A percentile compares a stretch with the other conserved stretches of the same genome.
Conservation (phyloP, 2,329 filamentous ascomycete species). For the Davidsoniella neocaledoniae region DNA sequence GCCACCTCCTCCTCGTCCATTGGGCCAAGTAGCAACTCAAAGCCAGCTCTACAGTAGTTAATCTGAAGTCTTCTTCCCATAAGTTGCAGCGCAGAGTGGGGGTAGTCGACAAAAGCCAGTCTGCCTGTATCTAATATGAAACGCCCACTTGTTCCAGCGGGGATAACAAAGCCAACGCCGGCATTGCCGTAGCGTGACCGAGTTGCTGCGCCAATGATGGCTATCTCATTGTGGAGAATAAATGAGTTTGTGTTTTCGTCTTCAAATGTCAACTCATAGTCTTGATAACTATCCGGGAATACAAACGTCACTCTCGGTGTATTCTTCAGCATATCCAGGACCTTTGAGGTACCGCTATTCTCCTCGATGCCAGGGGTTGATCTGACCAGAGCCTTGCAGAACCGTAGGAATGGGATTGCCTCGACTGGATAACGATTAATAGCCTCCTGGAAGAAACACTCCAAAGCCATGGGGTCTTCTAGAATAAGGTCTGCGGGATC, state of each 20-base stretch:
- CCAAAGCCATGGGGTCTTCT: conserved; percentile 36
- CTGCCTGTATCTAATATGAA: conserved; percentile 66
- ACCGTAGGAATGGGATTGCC: conserved; percentile 22
- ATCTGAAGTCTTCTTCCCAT: conserved; percentile 61
- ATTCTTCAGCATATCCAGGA: conserved; percentile 48
- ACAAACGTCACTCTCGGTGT: conserved; percentile 63
- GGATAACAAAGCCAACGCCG: conserved; percentile 42
- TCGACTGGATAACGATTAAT: conserved; percentile 22
- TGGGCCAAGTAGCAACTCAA: conserved; percentile 33
- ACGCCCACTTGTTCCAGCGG: conserved; percentile 46
- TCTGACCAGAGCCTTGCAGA: conserved; percentile 20
- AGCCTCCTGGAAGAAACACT: conserved; percentile 14
- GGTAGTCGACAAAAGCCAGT: conserved; percentile 59
- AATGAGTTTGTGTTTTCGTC: conserved; percentile 75
- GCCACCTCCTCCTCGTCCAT: conserved; percentile 45
- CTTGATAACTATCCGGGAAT: conserved; percentile 53
- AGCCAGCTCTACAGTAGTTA: conserved; percentile 39
- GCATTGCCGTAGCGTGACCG: conserved; percentile 16
- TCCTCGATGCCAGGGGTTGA: conserved; percentile 2
- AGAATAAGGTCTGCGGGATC: conserved; percentile 28
- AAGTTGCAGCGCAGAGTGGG: conserved; percentile 65
- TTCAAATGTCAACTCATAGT: conserved; percentile 64
- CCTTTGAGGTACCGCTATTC: conserved; percentile 17
- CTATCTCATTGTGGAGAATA: conserved; percentile 44
- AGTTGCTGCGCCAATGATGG: conserved; percentile 34